These are phyloP conservation scores for Ceriops zippeliana DNA, from an alignment of 345 rosid species.

Conservation along the genomic window DNA sequence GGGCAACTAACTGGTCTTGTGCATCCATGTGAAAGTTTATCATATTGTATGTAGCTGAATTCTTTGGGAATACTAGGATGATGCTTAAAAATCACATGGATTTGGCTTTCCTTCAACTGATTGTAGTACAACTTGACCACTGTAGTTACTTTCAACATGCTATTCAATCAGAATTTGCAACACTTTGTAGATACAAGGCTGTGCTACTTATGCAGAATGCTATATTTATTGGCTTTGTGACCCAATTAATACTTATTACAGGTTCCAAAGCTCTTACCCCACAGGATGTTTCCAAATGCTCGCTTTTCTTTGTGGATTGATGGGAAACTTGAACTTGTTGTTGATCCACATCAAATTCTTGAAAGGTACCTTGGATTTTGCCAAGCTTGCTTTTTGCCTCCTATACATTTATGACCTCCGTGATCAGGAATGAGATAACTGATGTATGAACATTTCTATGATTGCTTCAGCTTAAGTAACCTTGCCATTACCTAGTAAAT, in stretches of 20 bases:
- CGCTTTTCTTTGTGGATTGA: constrained; percentile 95
- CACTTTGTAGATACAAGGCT: not conserved
- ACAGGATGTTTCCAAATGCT: constrained; percentile 89
- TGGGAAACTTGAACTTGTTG: constrained; percentile 94
- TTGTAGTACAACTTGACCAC: constrained; percentile 1
- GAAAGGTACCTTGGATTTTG: constrained; percentile 55
- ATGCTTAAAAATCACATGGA: not conserved
- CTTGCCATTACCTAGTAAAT: no score
- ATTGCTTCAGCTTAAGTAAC: not conserved
- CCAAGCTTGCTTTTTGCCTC: no score
- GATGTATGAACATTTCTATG: not conserved
- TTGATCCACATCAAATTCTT: constrained; percentile 93
- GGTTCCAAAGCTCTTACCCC: constrained; percentile 76
- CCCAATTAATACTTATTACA: constrained; percentile 28
- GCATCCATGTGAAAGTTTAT: not conserved
- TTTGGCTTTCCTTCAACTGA: not conserved
- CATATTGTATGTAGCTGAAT: not conserved
- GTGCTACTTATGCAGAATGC: not conserved
- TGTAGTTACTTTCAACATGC: not conserved
- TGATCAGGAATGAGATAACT: not conserved
- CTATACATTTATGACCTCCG: not conserved
- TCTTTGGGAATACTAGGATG: not conserved
- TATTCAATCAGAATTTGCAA: not conserved
- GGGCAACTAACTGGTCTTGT: not conserved
- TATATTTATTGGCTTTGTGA: constrained; percentile 20